Base-by-base conservation (phyloP, 2,329 filamentous ascomycete species). In the Chaetomiaceae sp. region DNA sequence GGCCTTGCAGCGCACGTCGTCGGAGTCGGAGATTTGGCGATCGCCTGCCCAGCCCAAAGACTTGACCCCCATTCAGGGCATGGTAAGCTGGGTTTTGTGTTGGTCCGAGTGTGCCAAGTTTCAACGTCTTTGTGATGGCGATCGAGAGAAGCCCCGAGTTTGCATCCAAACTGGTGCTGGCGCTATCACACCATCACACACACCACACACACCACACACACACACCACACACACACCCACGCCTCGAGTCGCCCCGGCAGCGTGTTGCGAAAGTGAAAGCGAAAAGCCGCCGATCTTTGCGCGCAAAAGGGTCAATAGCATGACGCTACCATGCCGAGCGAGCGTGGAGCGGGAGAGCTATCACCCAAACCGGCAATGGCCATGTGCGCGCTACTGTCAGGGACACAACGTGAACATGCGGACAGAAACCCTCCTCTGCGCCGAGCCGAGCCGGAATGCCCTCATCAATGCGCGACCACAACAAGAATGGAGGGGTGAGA, bases 371-470 rank as follows among this genome's bases (percentile, higher is more conserved):
- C 39, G 30, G 44, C 23, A 20, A 34, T n/a, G 27, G 19, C 43
- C 10, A 8, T 27, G 23, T 7, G n/a, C 2, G 19, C 27, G 40
- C 49, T 33, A 42, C 49, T 43, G 43, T 33, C 23, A 47, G 49
- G 44, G 12, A 51, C 38, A 33, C 42, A n/a, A n/a, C n/a, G n/a
- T n/a, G n/a, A n/a, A n/a, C n/a, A n/a, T n/a, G n/a, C n/a, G n/a
- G n/a, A n/a, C n/a, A n/a, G n/a, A n/a, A n/a, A 37, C 49, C 43
- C 33, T 51, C 19, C 33, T 41, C 30, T 31, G 25, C 5, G 9
- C 39, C 39, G 50, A 38, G 27, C 50, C 44, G 43, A n/a, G 9
- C 37, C 43, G 49, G 17, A n/a, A 51, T 38, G 43, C 40, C 17
- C 30, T 44, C 33, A 44, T 33, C 17, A 25, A 42, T 25, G 44